Evolutionary conservation across 164 flowering plant genomes (phyloP), one percentile per base, ranked within the genome.

Genomic region (Sedum album): DNA sequence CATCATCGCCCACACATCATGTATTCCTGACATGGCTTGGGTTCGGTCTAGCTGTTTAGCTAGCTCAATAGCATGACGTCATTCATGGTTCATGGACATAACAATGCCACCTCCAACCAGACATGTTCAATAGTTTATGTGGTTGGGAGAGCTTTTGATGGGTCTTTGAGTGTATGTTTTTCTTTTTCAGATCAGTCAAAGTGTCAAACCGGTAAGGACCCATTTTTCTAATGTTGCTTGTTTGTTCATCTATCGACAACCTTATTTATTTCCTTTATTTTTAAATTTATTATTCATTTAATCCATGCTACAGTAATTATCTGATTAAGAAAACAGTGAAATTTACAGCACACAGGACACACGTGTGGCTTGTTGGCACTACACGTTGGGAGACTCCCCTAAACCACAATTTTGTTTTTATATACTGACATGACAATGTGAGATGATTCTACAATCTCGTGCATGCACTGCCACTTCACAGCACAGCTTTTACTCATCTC

Each of bases 361-460:
- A 57, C 35, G 62, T 57, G 62, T 57, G 62, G 33, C 62, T 57
- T 57, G 62, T 57, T 57, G 23, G 33, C 18, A 28, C 33, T 57
- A 31, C 6, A 21, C 31, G 31, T 41, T 66, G 51, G 38, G 25
- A 25, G 23, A 7, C 38, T 35, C 38, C 38, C 38, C 38, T 35
- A 35, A 3, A 35, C 28, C 9, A 38, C 17, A 39, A 28, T 25
- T 18, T 38, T 26, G 38, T 41, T 6, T 38, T 15, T 15, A 6
- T 17, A 15, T 41, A 66, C 49, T 39, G 33, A 44, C 75, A 71
- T 65, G 70, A 75, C 76, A 79, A 82, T 71, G 81, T 79, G 82
- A 73, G 71, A 79, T 68, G 74, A 72, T 68, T 77, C 78, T 44
- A 42, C 30, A 70, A 53, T 70, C 74, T 76, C 74, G 79, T 82